Evolutionary conservation across 148 eudicot genomes (phyloP).

Genomic region (Dianthus caryophyllus): DNA sequence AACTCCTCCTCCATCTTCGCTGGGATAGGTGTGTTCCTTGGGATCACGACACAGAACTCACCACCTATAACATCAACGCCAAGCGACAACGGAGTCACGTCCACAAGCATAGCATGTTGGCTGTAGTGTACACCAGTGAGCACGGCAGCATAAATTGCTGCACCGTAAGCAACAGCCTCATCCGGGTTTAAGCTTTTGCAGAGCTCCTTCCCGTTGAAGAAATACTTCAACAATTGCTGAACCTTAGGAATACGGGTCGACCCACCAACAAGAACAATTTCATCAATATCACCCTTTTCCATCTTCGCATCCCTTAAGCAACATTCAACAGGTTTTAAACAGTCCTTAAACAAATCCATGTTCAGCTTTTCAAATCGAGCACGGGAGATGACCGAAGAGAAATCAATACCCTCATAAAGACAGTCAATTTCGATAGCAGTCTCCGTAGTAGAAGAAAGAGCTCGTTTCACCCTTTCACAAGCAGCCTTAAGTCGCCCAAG

Average conservation of each 20-base stretch:
- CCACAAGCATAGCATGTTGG: not conserved
- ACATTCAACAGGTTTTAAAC: not conserved
- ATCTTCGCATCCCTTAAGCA: constrained; percentile 10
- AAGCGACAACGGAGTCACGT: constrained; percentile 9
- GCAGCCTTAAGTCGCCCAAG: no score
- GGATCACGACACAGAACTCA: not conserved
- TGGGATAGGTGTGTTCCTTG: not conserved
- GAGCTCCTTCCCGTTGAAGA: no score
- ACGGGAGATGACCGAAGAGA: no score
- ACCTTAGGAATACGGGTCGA: not conserved
- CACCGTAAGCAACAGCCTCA: no score
- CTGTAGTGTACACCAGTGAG: not conserved
- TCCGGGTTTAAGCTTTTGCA: no score
- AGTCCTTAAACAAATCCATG: not conserved
- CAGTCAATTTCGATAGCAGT: no score
- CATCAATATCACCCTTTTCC: not conserved
- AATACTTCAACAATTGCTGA: not conserved
- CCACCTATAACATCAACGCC: not conserved
- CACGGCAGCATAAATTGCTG: no score
- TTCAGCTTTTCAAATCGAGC: not conserved
- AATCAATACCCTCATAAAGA: no score
- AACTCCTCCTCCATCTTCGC: not conserved
- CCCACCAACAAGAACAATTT: no score
- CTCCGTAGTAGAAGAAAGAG: no score
- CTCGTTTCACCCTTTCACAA: no score